Percentiles rank a stretch among this genome's conserved stretches.
phyloP scores from a whole-genome alignment of 2,329 filamentous ascomycete species.

The Didymella keratinophila region DNA sequence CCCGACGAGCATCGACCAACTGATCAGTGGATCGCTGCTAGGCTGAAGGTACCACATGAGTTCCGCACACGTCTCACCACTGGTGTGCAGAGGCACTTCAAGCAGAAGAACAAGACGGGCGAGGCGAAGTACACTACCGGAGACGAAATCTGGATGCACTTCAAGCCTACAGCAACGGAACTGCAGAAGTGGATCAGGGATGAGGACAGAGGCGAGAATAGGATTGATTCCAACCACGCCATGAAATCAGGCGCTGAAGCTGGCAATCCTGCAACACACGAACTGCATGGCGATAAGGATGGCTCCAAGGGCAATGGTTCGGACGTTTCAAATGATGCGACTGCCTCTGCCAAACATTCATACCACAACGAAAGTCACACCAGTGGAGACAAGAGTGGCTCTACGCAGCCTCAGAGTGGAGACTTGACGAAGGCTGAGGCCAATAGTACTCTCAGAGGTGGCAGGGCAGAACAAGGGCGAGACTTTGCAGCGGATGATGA shows the following conservation, averaged over 20 bases:
- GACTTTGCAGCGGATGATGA: not conserved
- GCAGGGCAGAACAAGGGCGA: not conserved
- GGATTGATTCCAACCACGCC: constrained; percentile 29
- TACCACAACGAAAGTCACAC: no score
- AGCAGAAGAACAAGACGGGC: constrained; percentile 47
- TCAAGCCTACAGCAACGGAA: constrained; percentile 42
- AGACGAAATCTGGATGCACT: constrained; percentile 64
- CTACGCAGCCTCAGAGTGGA: not conserved
- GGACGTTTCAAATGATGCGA: not conserved
- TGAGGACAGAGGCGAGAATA: constrained; percentile 30
- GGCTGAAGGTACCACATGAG: constrained; percentile 67
- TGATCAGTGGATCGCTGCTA: constrained; percentile 65
- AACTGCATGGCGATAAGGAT: not conserved
- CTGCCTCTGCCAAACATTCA: not conserved
- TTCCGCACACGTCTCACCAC: constrained; percentile 60
- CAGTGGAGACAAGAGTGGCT: not conserved
- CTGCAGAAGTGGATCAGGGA: constrained; percentile 37
- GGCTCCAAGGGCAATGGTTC: not conserved
- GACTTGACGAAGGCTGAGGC: not conserved
- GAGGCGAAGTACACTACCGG: constrained; percentile 49
- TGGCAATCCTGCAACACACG: constrained; percentile 1
- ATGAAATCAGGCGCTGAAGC: constrained; percentile 13
- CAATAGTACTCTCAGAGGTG: not conserved
- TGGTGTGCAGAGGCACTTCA: constrained; percentile 51
- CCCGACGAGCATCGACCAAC: constrained; percentile 63